Percentiles rank a stretch among this genome's conserved stretches.
These are phyloP conservation scores for Beauveria medogensis DNA, from an alignment of 2,329 filamentous ascomycete genomes.

Conservation along the genomic window DNA sequence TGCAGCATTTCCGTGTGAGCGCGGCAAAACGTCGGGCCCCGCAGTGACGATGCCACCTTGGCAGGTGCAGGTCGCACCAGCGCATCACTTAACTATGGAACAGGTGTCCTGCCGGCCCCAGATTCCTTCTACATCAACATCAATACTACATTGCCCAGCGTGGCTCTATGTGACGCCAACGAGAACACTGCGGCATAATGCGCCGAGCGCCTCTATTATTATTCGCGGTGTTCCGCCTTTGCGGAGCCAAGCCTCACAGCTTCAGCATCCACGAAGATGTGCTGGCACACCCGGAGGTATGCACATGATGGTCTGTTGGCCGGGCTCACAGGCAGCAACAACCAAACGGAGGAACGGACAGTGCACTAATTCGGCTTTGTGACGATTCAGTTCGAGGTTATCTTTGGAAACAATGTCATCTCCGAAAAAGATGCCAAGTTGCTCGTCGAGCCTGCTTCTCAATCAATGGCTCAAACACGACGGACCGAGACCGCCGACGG, in stretches of 20 bases:
- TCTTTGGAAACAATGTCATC: slow-evolving; percentile 66
- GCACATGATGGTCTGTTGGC: slow-evolving; percentile 13
- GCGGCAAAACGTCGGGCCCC: slow-evolving; percentile 10
- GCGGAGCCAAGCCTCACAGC: slow-evolving; percentile 39
- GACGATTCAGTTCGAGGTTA: slow-evolving; percentile 61
- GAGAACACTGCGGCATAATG: slow-evolving; percentile 32
- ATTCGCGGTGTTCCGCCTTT: slow-evolving; percentile 36
- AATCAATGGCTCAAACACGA: slow-evolving; percentile 32
- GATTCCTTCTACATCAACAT: background rate
- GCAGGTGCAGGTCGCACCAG: background rate
- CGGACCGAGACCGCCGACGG: slow-evolving; percentile 25
- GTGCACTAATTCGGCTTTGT: background rate
- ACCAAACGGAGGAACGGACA: background rate
- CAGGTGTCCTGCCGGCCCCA: slow-evolving; percentile 1
- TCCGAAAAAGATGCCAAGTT: slow-evolving; percentile 62
- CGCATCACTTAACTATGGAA: background rate
- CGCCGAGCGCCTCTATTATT: slow-evolving; percentile 39
- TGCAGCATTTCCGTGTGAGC: background rate
- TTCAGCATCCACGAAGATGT: slow-evolving; percentile 89
- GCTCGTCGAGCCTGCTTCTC: slow-evolving; percentile 36
- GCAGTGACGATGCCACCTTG: slow-evolving; percentile 4
- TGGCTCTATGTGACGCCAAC: slow-evolving; percentile 9
- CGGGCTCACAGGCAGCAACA: background rate
- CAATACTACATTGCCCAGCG: slow-evolving; percentile 1
- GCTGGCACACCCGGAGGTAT: slow-evolving; percentile 77